Percentiles rank a stretch among this genome's conserved stretches.
Conservation (phyloP, 1,284 basidiomycete species). For the Takashimella tepidaria region DNA sequence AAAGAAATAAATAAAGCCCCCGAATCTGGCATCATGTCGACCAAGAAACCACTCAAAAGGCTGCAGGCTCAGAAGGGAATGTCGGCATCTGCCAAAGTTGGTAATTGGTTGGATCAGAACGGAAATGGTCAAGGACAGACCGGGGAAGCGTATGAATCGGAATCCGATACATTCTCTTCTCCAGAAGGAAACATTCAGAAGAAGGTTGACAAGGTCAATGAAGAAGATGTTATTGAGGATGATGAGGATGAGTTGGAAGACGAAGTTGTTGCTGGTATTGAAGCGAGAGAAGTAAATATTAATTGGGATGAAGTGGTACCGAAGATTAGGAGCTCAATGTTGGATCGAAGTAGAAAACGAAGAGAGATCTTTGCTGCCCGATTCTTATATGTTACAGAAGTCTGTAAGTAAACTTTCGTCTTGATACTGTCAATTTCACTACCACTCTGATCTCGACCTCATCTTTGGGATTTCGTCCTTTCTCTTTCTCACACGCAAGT, state of each 20-base stretch:
- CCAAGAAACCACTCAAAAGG: conserved; percentile 30
- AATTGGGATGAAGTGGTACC: conserved; percentile 35
- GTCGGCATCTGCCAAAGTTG: conserved; percentile 42
- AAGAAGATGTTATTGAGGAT: conserved; percentile 26
- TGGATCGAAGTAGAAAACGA: conserved; percentile 33
- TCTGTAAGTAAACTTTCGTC: conserved; percentile 38
- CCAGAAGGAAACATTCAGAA: conserved; percentile 1
- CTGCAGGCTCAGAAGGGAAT: conserved; percentile 39
- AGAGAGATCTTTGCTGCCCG: conserved; percentile 31
- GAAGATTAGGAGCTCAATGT: conserved; percentile 25
- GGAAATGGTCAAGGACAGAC: conserved; percentile 12
- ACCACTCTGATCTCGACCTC: too few relatives aligned
- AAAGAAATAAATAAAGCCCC: not conserved
- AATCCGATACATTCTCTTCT: conserved; percentile 16
- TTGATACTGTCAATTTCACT: too few relatives aligned
- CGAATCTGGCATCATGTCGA: not conserved
- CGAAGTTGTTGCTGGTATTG: not conserved
- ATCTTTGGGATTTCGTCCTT: too few relatives aligned
- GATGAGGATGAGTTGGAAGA: conserved; percentile 19
- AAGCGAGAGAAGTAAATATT: conserved; percentile 22
- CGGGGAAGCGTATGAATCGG: conserved; percentile 40
- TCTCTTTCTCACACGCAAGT: too few relatives aligned
- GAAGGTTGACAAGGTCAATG: conserved; percentile 10
- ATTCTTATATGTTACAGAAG: conserved; percentile 35
- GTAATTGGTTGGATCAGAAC: conserved; percentile 43